These are phyloP conservation scores for Neovahlkampfia damariscottae DNA, from an alignment of 78 protist genomes.

Conservation along the genomic window DNA sequence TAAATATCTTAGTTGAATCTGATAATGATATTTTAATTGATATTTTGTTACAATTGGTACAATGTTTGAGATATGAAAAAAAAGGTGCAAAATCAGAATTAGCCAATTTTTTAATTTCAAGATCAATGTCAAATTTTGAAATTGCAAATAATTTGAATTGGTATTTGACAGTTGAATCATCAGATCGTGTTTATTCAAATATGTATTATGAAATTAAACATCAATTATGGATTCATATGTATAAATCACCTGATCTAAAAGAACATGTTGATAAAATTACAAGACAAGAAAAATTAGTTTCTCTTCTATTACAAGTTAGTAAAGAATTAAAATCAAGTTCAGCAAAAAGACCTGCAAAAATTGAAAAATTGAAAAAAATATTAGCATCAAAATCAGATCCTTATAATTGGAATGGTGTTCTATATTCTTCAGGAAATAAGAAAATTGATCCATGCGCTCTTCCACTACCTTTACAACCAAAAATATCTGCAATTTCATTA, in stretches of 20 bases:
- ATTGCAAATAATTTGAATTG: not conserved
- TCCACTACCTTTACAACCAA: no score
- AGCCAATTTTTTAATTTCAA: not conserved
- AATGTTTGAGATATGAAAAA: slow-evolving; percentile 68
- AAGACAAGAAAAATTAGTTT: not conserved
- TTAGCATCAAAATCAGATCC: not conserved
- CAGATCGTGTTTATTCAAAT: not conserved
- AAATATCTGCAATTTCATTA: no score
- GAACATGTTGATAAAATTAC: not conserved
- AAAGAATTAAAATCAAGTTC: not conserved
- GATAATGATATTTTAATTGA: slow-evolving; percentile 25
- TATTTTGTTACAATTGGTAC: slow-evolving; percentile 88
- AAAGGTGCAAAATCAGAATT: not conserved
- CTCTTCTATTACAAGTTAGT: not conserved
- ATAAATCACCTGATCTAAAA: not conserved
- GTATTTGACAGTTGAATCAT: slow-evolving; percentile 19
- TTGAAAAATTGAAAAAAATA: not conserved
- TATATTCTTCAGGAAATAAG: no score
- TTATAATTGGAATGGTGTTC: no score
- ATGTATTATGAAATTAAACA: not conserved
- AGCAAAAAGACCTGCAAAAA: not conserved
- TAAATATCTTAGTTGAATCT: slow-evolving; percentile 25
- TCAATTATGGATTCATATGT: not conserved
- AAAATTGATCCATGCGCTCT: no score
- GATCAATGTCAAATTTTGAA: not conserved